These are phyloP conservation scores for Neofusicoccum parvum DNA, from an alignment of 2,329 filamentous ascomycete genomes.

Conservation along the genomic window DNA sequence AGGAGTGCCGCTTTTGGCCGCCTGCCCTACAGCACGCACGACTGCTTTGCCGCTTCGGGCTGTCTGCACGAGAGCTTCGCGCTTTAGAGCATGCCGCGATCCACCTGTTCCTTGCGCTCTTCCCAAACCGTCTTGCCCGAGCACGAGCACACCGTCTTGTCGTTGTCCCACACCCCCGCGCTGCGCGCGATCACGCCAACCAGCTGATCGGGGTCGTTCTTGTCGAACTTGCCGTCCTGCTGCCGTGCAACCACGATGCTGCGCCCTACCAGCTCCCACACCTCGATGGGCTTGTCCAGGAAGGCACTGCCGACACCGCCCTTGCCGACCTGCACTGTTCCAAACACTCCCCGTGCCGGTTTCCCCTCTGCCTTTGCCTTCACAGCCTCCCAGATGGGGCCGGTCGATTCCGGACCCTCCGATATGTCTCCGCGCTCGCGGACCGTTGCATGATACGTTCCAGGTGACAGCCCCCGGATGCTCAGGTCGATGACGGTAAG, in stretches of 20 bases:
- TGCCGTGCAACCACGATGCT: constrained; percentile 83
- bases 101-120: constrained; percentile 86
- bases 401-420: constrained; percentile 77
- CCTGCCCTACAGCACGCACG: neutral
- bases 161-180: constrained; percentile 98
- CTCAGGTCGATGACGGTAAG: constrained; percentile 87
- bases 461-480: constrained; percentile 77
- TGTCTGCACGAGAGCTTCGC: neutral
- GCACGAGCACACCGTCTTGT: constrained; percentile 97
- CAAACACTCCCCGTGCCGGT: constrained; percentile 64
- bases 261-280: constrained; percentile 96
- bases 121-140: constrained; percentile 98
- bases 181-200: constrained; percentile 94
- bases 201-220: constrained; percentile 81
- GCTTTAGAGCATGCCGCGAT: constrained; percentile 82
- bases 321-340: constrained; percentile 72
- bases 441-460: constrained; percentile 81
- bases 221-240: constrained; percentile 59
- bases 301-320: constrained; percentile 79
- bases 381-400: constrained; percentile 73
- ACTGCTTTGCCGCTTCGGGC: neutral
- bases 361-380: constrained; percentile 43
- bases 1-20: neutral
- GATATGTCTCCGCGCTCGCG: constrained; percentile 87
- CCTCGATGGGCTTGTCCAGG: constrained; percentile 76